Conservation (phyloP, 805 yeast species). For the Candida loeiensis region DNA sequence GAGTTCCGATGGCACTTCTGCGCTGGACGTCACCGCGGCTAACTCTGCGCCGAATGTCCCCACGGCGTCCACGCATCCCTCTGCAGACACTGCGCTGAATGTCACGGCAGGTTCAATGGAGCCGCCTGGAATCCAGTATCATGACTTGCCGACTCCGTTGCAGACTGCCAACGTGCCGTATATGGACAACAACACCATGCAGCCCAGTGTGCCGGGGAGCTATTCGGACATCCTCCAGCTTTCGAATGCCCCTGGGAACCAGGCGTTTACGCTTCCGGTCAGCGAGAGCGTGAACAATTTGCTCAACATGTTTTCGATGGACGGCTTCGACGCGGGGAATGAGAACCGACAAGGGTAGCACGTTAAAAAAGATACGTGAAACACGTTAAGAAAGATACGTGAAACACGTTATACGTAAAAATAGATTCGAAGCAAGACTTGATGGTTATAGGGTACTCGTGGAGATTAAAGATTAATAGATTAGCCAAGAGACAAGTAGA, state of each 20-base stretch:
- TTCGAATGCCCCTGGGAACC: not conserved
- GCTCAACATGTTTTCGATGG: constrained; percentile 24
- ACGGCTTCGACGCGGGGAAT: constrained; percentile 1
- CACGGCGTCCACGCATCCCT: too few species aligned
- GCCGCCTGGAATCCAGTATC: not conserved
- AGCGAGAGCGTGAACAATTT: constrained; percentile 31
- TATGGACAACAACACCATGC: not conserved
- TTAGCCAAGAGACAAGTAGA: too few species aligned
- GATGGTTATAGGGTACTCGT: too few species aligned
- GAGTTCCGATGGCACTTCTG: too few species aligned
- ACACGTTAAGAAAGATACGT: too few species aligned
- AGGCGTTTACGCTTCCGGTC: constrained; percentile 7
- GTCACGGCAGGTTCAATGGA: not conserved
- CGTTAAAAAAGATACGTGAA: not conserved
- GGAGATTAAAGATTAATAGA: too few species aligned
- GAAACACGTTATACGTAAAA: too few species aligned
- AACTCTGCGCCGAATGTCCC: too few species aligned
- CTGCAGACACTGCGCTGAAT: too few species aligned
- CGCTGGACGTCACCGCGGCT: too few species aligned
- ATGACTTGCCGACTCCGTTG: not conserved
- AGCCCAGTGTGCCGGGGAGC: not conserved
- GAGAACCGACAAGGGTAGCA: not conserved
- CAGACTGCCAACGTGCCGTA: not conserved
- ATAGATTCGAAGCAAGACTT: too few species aligned
- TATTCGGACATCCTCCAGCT: constrained; percentile 1